Evolutionary conservation across 2,329 filamentous ascomycete species (phyloP).

Genomic region (Trichoderma sp.): DNA sequence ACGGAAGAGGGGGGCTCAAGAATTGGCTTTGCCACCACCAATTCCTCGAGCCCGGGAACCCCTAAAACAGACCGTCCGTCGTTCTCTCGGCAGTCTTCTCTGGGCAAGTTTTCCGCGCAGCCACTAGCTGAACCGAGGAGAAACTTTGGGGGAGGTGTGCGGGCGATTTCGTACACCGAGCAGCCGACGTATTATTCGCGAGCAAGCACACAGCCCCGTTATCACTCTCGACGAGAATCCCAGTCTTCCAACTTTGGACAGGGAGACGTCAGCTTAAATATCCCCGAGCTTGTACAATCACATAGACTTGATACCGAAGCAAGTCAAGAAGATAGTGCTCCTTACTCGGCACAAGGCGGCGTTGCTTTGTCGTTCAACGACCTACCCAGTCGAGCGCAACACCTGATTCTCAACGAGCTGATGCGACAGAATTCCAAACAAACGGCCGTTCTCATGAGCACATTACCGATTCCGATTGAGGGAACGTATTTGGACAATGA

Average conservation of each 20-base stretch:
- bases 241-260: constrained; percentile 31
- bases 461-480: constrained; percentile 75
- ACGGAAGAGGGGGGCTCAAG: constrained; percentile 56
- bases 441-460: constrained; percentile 79
- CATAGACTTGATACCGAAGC: constrained; percentile 32
- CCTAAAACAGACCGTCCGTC: constrained; percentile 37
- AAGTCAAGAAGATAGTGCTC: constrained; percentile 34
- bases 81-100: constrained; percentile 46
- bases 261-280: constrained; percentile 41
- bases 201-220: constrained; percentile 33
- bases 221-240: constrained; percentile 40
- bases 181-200: constrained; percentile 27
- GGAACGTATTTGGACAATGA: constrained; percentile 70
- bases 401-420: constrained; percentile 82
- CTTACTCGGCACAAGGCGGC: constrained; percentile 57
- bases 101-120: constrained; percentile 60
- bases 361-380: constrained; percentile 81
- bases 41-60: constrained; percentile 26
- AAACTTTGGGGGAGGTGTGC: constrained; percentile 53
- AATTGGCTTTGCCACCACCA: constrained; percentile 66
- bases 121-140: constrained; percentile 61
- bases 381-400: constrained; percentile 77
- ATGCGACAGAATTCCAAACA: constrained; percentile 66
- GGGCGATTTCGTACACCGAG: constrained; percentile 63
- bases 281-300: constrained; percentile 45